Percentiles rank a stretch among this genome's conserved stretches.
These are phyloP conservation scores for Ogataea naganishii DNA, from an alignment of 805 yeast species.

Conservation along the genomic window DNA sequence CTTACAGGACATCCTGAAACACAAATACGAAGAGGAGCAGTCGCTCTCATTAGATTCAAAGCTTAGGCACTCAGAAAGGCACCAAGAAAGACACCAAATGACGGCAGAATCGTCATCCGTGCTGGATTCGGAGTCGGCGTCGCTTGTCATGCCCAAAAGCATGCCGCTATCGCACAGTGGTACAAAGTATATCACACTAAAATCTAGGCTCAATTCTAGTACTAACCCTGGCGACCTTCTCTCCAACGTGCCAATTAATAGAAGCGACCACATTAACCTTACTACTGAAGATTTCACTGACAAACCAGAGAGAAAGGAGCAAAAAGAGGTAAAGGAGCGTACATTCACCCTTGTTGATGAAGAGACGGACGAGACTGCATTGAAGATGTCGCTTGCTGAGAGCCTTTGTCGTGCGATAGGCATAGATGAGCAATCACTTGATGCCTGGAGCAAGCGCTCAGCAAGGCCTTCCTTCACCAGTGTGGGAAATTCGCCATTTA, in stretches of 20 bases:
- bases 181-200: constrained; percentile 43
- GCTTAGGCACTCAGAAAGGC: neutral
- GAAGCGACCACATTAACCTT: constrained; percentile 6
- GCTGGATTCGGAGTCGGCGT: no score
- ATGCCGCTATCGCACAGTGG: no score
- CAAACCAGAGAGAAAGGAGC: constrained; percentile 2
- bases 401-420: constrained; percentile 65
- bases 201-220: constrained; percentile 43
- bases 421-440: constrained; percentile 29
- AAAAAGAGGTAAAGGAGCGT: constrained; percentile 22
- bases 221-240: constrained; percentile 85
- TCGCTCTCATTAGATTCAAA: no score
- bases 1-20: constrained; percentile 48
- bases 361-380: constrained; percentile 61
- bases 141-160: no score
- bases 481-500: constrained; percentile 14
- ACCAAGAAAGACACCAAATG: constrained; percentile 1
- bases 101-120: neutral
- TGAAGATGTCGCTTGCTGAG: constrained; percentile 60
- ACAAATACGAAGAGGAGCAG: constrained; percentile 26
- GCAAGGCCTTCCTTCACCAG: no score
- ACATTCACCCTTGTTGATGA: constrained; percentile 48
- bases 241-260: constrained; percentile 62
- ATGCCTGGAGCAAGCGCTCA: constrained; percentile 1
- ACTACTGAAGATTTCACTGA: constrained; percentile 1